Evolutionary conservation across 2,329 filamentous ascomycete genomes (phyloP).

Genomic region (Colletotrichum filicis): DNA sequence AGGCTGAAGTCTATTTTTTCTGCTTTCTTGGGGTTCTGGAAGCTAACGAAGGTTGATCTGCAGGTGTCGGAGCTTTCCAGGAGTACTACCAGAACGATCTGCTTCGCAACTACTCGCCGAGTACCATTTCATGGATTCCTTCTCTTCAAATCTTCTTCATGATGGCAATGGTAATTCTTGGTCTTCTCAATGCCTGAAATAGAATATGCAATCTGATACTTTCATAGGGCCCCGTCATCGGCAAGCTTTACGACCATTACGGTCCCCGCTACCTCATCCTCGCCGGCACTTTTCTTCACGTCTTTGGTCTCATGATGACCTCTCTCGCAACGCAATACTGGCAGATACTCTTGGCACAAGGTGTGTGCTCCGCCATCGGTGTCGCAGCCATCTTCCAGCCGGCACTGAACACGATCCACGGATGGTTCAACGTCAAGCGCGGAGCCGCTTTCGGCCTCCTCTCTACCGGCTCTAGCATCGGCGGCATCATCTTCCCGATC

Average conservation of each 20-base stretch:
- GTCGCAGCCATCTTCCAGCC: constrained; percentile 48
- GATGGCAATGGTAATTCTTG: constrained; percentile 54
- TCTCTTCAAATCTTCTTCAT: constrained; percentile 67
- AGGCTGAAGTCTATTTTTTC: constrained; percentile 1
- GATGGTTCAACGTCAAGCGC: constrained; percentile 48
- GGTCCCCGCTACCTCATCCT: constrained; percentile 68
- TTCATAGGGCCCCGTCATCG: constrained; percentile 67
- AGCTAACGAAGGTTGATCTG: constrained; percentile 1
- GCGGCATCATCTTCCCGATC: constrained; percentile 54
- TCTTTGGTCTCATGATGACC: constrained; percentile 73
- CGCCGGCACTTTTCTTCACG: constrained; percentile 63
- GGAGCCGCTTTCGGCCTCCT: constrained; percentile 50
- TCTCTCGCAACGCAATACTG: constrained; percentile 57
- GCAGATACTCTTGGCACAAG: constrained; percentile 53
- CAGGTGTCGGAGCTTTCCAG: constrained; percentile 64
- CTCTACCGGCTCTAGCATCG: constrained; percentile 48
- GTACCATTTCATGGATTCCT: constrained; percentile 71
- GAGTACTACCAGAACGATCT: constrained; percentile 65
- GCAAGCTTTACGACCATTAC: constrained; percentile 70
- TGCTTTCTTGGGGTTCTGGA: background rate
- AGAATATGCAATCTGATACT: background rate
- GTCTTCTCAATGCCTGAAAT: constrained; percentile 21
- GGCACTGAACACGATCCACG: constrained; percentile 44
- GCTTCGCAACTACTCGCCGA: constrained; percentile 59
- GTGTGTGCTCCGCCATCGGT: constrained; percentile 50